These are phyloP conservation scores for Coemansia umbellata DNA, from an alignment of 192 early-diverging fungal species.

Conservation along the genomic window DNA sequence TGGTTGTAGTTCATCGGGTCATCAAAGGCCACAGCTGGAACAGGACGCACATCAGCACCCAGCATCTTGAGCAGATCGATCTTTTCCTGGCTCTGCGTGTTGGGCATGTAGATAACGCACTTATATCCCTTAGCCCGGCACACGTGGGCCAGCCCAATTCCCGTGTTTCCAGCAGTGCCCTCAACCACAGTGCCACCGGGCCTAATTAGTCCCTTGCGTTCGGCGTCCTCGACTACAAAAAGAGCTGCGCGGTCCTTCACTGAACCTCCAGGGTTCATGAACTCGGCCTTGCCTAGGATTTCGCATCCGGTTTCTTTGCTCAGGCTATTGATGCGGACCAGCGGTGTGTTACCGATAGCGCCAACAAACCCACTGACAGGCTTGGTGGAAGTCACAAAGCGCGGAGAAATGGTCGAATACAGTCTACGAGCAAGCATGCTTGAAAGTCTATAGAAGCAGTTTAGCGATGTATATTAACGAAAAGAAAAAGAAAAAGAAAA, in stretches of 20 bases:
- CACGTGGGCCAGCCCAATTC: slow-evolving; percentile 93
- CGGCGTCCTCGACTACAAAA: slow-evolving; percentile 91
- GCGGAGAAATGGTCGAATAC: slow-evolving; percentile 25
- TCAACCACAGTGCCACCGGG: slow-evolving; percentile 88
- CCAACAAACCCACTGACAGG: slow-evolving; percentile 71
- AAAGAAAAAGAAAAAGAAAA: background rate
- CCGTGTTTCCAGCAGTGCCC: slow-evolving; percentile 90
- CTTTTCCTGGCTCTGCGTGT: slow-evolving; percentile 93
- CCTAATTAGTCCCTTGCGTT: slow-evolving; percentile 76
- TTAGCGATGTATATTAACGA: background rate
- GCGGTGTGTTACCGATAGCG: slow-evolving; percentile 88
- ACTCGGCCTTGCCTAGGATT: slow-evolving; percentile 93
- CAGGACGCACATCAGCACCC: slow-evolving; percentile 90
- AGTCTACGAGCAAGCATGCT: slow-evolving; percentile 44
- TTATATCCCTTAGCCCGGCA: slow-evolving; percentile 92
- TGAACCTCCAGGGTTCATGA: slow-evolving; percentile 94
- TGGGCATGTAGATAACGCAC: slow-evolving; percentile 97
- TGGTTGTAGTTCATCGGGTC: slow-evolving; percentile 95
- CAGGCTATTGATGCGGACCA: slow-evolving; percentile 67
- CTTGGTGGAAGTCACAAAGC: slow-evolving; percentile 44
- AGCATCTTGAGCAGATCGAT: slow-evolving; percentile 89
- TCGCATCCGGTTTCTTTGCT: slow-evolving; percentile 79
- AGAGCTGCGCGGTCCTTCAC: slow-evolving; percentile 97
- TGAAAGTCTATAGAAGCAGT: background rate
- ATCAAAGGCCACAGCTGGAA: slow-evolving; percentile 88